Conservation (phyloP, 73 alveolate genomes). For the Stentor roeselii region DNA sequence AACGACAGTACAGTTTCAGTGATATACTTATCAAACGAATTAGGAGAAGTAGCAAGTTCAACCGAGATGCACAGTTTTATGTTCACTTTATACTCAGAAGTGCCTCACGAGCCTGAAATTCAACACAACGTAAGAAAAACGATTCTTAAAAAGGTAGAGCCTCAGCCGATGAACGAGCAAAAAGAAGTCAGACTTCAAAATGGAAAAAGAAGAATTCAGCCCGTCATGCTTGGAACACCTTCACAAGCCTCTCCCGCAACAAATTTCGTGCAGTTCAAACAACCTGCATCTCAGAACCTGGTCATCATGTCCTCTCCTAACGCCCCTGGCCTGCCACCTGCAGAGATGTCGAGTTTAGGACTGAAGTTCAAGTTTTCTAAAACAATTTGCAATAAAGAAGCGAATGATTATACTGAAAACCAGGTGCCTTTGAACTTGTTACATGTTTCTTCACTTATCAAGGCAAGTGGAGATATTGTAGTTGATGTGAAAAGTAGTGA, state of each 20-base stretch:
- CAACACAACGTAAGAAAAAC: not conserved
- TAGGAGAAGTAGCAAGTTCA: not conserved
- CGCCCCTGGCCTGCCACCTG: not conserved
- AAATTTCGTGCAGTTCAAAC: not conserved
- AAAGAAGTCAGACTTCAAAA: not conserved
- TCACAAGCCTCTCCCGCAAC: not conserved
- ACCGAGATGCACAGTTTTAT: not conserved
- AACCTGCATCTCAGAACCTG: not conserved
- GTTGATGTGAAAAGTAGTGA: not conserved
- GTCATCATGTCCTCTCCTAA: conserved; percentile 2
- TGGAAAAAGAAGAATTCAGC: conserved; percentile 21
- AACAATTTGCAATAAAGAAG: not conserved
- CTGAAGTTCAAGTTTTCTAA: not conserved
- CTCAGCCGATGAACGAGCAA: conserved; percentile 19
- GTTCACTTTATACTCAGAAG: not conserved
- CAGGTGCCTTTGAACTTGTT: not conserved
- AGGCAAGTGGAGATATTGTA: not conserved
- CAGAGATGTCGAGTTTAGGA: not conserved
- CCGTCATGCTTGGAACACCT: not conserved
- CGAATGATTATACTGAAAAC: not conserved
- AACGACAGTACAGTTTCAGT: conserved; percentile 1
- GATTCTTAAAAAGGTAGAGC: not conserved
- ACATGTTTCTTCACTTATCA: not conserved
- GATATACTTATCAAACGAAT: not conserved
- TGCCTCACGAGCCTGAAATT: not conserved